Conservation (phyloP, 208 protist genomes). For the Tritrichomonas foetus region DNA sequence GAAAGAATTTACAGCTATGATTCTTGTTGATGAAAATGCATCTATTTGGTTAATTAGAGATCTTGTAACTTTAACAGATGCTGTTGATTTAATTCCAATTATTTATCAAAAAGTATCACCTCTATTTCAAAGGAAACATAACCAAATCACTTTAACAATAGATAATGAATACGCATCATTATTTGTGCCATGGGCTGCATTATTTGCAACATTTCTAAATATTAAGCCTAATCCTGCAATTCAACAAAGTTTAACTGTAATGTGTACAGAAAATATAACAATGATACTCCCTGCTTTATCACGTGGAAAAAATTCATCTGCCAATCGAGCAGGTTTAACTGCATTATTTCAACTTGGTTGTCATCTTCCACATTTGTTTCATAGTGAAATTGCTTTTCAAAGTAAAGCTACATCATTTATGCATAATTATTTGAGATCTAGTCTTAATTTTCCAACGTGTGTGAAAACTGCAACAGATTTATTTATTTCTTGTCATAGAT, state of each 20-base stretch:
- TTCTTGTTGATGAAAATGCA: background rate
- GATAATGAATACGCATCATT: no score
- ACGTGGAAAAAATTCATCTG: background rate
- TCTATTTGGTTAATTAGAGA: background rate
- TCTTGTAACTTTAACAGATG: background rate
- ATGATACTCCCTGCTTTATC: background rate
- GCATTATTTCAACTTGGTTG: background rate
- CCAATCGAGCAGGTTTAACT: background rate
- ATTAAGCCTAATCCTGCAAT: no score
- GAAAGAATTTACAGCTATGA: background rate
- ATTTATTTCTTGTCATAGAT: background rate
- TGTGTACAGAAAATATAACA: background rate
- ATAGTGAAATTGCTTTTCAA: background rate
- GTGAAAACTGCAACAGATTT: background rate
- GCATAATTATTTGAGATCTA: background rate
- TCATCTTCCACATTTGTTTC: background rate
- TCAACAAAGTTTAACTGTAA: no score
- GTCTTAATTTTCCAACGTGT: background rate
- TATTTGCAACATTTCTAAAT: no score
- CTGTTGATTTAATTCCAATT: no score
- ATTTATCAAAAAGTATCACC: no score
- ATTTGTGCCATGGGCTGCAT: no score
- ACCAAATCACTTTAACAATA: no score
- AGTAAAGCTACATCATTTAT: background rate
- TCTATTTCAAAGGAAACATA: no score